These are phyloP conservation scores for Boletus subparvulus DNA, from an alignment of 768 basidiomycete genomes.

Conservation along the genomic window DNA sequence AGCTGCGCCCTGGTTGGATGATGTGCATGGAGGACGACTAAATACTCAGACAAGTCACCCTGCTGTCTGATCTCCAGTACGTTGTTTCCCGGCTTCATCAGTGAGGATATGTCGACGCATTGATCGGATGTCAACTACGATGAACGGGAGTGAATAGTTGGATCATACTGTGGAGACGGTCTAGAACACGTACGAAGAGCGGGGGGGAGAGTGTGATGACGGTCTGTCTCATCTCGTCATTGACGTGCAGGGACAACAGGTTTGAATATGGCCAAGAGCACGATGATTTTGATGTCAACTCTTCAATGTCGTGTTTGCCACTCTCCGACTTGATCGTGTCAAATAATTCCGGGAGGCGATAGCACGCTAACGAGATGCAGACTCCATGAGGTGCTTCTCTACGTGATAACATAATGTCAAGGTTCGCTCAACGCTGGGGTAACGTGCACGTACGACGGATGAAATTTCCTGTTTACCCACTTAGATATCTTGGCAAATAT, in stretches of 20 bases:
- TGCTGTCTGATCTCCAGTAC: constrained; percentile 43
- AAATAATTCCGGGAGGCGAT: constrained; percentile 31
- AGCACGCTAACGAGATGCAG: constrained; percentile 50
- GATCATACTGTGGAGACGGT: not conserved
- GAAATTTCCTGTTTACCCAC: constrained; percentile 38
- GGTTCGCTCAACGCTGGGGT: not conserved
- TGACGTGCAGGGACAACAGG: constrained; percentile 15
- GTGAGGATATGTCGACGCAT: constrained; percentile 51
- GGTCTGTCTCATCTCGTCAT: constrained; percentile 4
- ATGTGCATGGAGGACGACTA: constrained; percentile 50
- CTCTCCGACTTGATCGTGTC: constrained; percentile 13
- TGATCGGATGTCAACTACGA: constrained; percentile 46
- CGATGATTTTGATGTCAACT: constrained; percentile 25
- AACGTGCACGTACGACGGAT: constrained; percentile 31
- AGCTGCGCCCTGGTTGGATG: constrained; percentile 49
- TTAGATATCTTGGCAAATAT: constrained; percentile 28
- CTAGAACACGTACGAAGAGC: constrained; percentile 35
- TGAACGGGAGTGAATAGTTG: not conserved
- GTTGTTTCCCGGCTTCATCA: constrained; percentile 43
- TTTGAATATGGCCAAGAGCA: constrained; percentile 46
- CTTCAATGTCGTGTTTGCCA: constrained; percentile 15
- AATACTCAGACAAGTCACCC: constrained; percentile 44
- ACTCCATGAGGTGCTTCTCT: constrained; percentile 38
- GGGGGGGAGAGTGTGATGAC: constrained; percentile 29
- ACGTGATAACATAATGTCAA: not conserved